Conservation (phyloP, 2,329 filamentous ascomycete genomes). For the Colletotrichum lini region DNA sequence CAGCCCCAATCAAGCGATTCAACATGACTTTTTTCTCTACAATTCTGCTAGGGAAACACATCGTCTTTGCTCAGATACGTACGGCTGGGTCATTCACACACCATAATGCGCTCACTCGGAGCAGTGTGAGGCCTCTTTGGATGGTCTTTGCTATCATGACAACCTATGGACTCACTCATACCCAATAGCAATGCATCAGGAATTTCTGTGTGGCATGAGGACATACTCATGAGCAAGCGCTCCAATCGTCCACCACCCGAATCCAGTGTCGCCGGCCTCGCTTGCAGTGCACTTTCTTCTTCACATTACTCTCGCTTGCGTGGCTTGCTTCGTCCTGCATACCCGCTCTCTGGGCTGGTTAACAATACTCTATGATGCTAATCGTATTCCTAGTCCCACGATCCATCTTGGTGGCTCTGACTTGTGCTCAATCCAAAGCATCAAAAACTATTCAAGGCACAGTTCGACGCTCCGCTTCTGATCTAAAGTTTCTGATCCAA, state of each 20-base stretch:
- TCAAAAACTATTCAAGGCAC: not conserved
- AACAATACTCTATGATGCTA: not conserved
- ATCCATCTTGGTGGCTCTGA: not conserved
- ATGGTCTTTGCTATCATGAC: not conserved
- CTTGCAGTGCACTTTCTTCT: not conserved
- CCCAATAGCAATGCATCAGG: not conserved
- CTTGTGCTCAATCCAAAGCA: not conserved
- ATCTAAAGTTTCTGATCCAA: not conserved
- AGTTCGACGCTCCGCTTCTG: not conserved
- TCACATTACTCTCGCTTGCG: not conserved
- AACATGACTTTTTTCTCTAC: not conserved
- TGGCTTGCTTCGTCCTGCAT: not conserved
- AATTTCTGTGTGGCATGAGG: not conserved
- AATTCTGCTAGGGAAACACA: not conserved
- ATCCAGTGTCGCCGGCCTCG: not conserved
- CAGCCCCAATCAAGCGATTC: constrained; percentile 37
- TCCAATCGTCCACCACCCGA: not conserved
- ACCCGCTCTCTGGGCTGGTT: not conserved
- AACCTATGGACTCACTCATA: not conserved
- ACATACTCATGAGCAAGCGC: constrained; percentile 25
- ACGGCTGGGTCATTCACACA: not conserved
- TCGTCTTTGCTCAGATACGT: not conserved
- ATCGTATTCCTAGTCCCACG: not conserved
- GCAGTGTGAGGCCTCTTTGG: not conserved
- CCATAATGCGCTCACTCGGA: not conserved